Base-by-base conservation (phyloP, 1,139 yeast genomes). In the Pichia kudriavzevii region DNA sequence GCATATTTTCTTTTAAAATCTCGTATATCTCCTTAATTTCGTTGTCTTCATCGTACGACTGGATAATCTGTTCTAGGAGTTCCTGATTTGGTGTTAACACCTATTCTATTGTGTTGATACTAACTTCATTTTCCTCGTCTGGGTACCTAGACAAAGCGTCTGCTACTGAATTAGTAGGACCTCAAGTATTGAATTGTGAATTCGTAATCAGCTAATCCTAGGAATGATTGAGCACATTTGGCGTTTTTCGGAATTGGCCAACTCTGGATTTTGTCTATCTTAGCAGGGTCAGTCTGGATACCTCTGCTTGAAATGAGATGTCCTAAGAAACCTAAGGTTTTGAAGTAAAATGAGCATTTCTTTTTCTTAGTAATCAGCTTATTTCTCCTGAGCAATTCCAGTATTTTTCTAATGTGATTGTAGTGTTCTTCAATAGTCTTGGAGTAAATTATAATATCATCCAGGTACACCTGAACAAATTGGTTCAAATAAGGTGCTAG, bases 381-480 rank as follows among this genome's bases (percentile, higher is more conserved):
- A 12, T 28, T 21, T 9, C 34, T 14, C 14, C 14, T 24, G 10
- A 36, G 15, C 3, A 7, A 14, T 2, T 49, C 61, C 4, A 48
- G 34, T 8, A 44, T 43, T 10, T 11, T 11, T 4, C 29, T 29
- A 4, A 49, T 26, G 29, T 55, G 53, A 7, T 36, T 14, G 12
- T 30, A 23, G 30, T 54, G 58, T 13, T 42, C 46, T n/a, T 40
- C 38, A 12, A 25, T 21, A 1, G 31, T 15, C 11, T 35, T 15
- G 16, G 50, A 45, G 31, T 40, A 52, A 10, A 53, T 45, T 15
- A 55, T 24, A n/a, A 58, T 45, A 35, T 55, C 58, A 34, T 53
- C 60, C n/a, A 55, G 45, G 48, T 31, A 35, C 3, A 31, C 38
- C 21, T 30, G 31, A 9, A 31, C 38, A 34, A 43, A 48, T 41